A percentile compares a stretch with the other conserved stretches of the same genome.
Evolutionary conservation across 208 protist genomes (phyloP).

Genomic region (Crithidia fasciculata): DNA sequence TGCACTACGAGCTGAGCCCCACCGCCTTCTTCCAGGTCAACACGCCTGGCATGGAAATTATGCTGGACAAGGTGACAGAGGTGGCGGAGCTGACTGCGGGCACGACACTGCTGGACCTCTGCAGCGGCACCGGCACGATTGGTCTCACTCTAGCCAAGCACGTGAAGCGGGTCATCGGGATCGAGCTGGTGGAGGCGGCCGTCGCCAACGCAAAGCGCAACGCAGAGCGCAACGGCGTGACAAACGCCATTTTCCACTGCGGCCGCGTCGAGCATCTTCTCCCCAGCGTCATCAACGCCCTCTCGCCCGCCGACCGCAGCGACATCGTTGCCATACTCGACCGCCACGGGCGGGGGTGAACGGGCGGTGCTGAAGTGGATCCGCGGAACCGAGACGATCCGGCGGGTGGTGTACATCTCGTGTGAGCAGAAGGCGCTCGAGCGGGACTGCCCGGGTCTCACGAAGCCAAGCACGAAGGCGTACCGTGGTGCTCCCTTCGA

Average conservation of each 20-base stretch:
- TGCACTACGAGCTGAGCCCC: conserved; percentile 91
- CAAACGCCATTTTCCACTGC: conserved; percentile 88
- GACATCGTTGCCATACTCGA: conserved; percentile 92
- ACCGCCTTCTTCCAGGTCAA: conserved; percentile 97
- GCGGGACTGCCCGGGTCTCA: conserved; percentile 83
- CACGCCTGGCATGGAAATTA: conserved; percentile 83
- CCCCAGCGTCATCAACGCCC: conserved; percentile 55
- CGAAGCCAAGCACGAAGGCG: conserved; percentile 79
- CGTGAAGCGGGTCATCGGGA: conserved; percentile 92
- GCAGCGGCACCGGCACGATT: conserved; percentile 96
- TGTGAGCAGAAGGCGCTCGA: conserved; percentile 94
- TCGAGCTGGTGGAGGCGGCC: conserved; percentile 91
- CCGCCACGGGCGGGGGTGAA: conserved; percentile 89
- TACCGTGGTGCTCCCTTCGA: conserved; percentile 86
- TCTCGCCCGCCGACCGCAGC: conserved; percentile 44
- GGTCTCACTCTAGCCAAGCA: conserved; percentile 84
- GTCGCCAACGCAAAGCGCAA: conserved; percentile 91
- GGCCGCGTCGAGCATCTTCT: conserved; percentile 94
- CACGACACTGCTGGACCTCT: conserved; percentile 94
- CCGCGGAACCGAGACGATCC: conserved; percentile 81
- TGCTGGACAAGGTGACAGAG: conserved; percentile 80
- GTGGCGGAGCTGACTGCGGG: conserved; percentile 56
- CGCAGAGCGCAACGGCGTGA: conserved; percentile 82
- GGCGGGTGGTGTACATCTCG: conserved; percentile 95
- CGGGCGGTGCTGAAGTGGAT: conserved; percentile 93